These are phyloP conservation scores for Malassezia globosa DNA, from an alignment of 1,284 basidiomycete genomes.

Conservation along the genomic window DNA sequence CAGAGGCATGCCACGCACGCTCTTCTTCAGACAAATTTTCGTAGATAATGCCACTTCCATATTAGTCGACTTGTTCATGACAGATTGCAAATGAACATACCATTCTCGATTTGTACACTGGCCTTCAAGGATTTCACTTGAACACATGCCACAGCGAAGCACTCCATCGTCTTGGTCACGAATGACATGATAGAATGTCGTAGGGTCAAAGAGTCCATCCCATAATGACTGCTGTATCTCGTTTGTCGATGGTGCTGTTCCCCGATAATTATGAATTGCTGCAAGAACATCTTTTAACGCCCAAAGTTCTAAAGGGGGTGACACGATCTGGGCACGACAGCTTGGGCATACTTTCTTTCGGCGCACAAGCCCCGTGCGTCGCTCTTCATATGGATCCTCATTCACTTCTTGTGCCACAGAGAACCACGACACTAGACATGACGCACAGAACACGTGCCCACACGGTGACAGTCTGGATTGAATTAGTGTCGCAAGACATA, in stretches of 20 bases:
- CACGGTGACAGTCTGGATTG: slow-evolving; percentile 30
- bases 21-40: slow-evolving; percentile 15
- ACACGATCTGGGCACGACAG: slow-evolving; percentile 31
- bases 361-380: slow-evolving; percentile 20
- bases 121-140: slow-evolving; percentile 33
- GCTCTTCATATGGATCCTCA: slow-evolving; percentile 6
- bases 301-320: slow-evolving; percentile 36
- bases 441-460: slow-evolving; percentile 40
- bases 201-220: slow-evolving; percentile 14
- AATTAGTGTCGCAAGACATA: slow-evolving; percentile 6
- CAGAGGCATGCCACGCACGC: neutral
- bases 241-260: slow-evolving; percentile 3
- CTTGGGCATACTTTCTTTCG: slow-evolving; percentile 40
- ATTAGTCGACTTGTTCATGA: too few species aligned
- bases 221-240: slow-evolving; percentile 4
- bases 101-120: slow-evolving; percentile 31
- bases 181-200: slow-evolving; percentile 23
- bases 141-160: slow-evolving; percentile 33
- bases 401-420: slow-evolving; percentile 24
- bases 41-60: slow-evolving; percentile 9
- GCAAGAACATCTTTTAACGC: slow-evolving; percentile 32
- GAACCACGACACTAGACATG: slow-evolving; percentile 40
- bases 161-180: slow-evolving; percentile 36
- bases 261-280: slow-evolving; percentile 20
- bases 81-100: slow-evolving; percentile 15